Evolutionary conservation across 768 basidiomycete genomes (phyloP).

Genomic region (Chalciporus chontae): DNA sequence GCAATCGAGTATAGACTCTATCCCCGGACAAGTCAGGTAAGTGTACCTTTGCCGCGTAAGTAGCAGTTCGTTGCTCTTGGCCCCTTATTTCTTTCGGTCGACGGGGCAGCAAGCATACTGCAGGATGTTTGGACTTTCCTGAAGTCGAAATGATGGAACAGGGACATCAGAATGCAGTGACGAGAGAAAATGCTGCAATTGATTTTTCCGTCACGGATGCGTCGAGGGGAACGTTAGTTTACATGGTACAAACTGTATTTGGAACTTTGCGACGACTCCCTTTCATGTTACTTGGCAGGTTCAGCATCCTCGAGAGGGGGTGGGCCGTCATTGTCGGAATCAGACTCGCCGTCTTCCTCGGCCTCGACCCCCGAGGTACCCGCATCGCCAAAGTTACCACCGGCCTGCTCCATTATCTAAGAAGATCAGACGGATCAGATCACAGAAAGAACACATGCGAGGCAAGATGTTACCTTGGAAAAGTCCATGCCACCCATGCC

Average conservation of each 20-base stretch:
- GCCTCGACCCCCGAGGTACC: background rate
- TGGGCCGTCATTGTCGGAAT: slow-evolving; percentile 58
- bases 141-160: no score
- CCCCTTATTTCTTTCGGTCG: no score
- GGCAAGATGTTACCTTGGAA: slow-evolving; percentile 43
- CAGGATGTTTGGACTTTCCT: no score
- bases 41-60: no score
- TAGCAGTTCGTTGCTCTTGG: no score
- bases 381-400: slow-evolving; percentile 16
- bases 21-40: no score
- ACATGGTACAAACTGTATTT: slow-evolving; percentile 10
- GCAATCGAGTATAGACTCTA: no score
- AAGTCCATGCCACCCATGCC: slow-evolving; percentile 51
- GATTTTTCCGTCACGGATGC: background rate
- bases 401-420: slow-evolving; percentile 43
- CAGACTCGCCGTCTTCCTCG: slow-evolving; percentile 28
- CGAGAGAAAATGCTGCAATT: background rate
- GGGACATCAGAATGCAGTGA: no score
- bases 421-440: slow-evolving; percentile 6
- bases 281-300: slow-evolving; percentile 15
- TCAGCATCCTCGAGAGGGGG: slow-evolving; percentile 78
- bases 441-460: background rate
- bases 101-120: no score
- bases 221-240: slow-evolving; percentile 7
- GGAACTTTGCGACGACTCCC: background rate